Conservation (phyloP, 805 yeast genomes). For the Blastobotrys terrestris region DNA sequence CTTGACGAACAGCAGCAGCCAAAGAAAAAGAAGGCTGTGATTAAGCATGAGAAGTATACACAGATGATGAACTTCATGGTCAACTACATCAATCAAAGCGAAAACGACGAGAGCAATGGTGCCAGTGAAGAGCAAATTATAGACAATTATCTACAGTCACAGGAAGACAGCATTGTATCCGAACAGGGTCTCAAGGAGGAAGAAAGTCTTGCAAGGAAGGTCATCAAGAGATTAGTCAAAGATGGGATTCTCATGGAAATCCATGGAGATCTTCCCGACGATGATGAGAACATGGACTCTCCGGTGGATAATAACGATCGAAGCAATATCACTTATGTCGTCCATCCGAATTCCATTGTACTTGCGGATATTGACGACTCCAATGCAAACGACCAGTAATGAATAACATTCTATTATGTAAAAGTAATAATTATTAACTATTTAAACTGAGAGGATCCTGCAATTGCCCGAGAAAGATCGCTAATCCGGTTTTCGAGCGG, state of each 20-base stretch:
- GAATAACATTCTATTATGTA: background rate
- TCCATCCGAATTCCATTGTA: slow-evolving; percentile 30
- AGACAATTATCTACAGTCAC: slow-evolving; percentile 74
- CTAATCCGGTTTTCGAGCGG: too few relatives aligned
- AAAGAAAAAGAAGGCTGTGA: slow-evolving; percentile 40
- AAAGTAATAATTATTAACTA: too few relatives aligned
- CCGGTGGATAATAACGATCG: slow-evolving; percentile 16
- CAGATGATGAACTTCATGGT: slow-evolving; percentile 78
- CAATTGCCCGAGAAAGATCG: too few relatives aligned
- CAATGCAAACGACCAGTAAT: background rate
- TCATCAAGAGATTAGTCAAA: slow-evolving; percentile 72
- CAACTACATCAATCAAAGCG: slow-evolving; percentile 53
- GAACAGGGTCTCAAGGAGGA: slow-evolving; percentile 70
- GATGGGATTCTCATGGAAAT: slow-evolving; percentile 77
- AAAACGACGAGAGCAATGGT: slow-evolving; percentile 48
- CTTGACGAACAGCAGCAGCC: slow-evolving; percentile 9
- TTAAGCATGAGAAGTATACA: slow-evolving; percentile 82
- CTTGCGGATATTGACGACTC: background rate
- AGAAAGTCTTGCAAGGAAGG: slow-evolving; percentile 66
- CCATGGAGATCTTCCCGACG: slow-evolving; percentile 38
- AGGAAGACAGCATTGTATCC: slow-evolving; percentile 61
- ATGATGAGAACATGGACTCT: slow-evolving; percentile 28
- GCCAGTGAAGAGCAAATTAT: slow-evolving; percentile 61
- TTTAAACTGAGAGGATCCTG: too few relatives aligned
- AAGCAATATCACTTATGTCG: slow-evolving; percentile 21